A percentile compares a stretch with the other conserved stretches of the same genome.
Conservation (phyloP, 225 moss, liverwort and hornwort genomes). For the Polytrichum formosum region DNA sequence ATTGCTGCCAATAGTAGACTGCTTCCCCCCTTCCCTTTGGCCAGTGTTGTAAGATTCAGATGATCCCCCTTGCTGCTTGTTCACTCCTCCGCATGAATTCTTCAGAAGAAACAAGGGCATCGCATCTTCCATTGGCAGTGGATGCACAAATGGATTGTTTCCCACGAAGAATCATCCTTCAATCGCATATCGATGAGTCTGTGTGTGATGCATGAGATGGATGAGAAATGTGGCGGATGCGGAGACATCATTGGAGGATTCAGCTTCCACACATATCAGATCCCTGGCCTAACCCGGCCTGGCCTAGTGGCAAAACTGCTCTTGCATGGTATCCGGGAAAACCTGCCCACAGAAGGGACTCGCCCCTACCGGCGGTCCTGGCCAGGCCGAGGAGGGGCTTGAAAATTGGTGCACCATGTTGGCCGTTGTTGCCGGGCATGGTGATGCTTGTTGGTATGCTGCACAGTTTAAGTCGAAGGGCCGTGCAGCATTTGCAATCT, state of each 20-base stretch:
- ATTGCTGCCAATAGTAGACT: constrained; percentile 26
- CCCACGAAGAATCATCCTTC: no score
- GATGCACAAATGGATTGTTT: no score
- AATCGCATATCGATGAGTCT: neutral
- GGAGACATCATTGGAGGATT: neutral
- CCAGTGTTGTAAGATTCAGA: constrained; percentile 4
- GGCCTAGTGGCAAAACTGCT: constrained; percentile 58
- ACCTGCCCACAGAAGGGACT: constrained; percentile 25
- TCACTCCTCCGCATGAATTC: neutral
- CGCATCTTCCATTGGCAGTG: neutral
- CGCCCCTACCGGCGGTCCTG: constrained; percentile 8
- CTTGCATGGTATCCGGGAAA: constrained; percentile 43
- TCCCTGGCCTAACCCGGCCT: no score
- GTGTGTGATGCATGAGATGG: neutral
- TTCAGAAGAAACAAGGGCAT: constrained; percentile 5
- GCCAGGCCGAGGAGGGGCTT: constrained; percentile 19
- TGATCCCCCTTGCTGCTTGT: constrained; percentile 9
- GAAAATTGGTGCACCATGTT: constrained; percentile 12
- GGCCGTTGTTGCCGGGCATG: constrained; percentile 8
- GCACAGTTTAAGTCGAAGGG: constrained; percentile 44
- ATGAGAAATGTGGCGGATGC: neutral
- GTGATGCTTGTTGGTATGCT: constrained; percentile 10
- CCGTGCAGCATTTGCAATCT: constrained; percentile 5
- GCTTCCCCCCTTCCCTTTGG: neutral
- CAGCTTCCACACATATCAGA: neutral